These are phyloP conservation scores for Xylogone sp. DNA, from an alignment of 2,329 filamentous ascomycete species.

Conservation along the genomic window DNA sequence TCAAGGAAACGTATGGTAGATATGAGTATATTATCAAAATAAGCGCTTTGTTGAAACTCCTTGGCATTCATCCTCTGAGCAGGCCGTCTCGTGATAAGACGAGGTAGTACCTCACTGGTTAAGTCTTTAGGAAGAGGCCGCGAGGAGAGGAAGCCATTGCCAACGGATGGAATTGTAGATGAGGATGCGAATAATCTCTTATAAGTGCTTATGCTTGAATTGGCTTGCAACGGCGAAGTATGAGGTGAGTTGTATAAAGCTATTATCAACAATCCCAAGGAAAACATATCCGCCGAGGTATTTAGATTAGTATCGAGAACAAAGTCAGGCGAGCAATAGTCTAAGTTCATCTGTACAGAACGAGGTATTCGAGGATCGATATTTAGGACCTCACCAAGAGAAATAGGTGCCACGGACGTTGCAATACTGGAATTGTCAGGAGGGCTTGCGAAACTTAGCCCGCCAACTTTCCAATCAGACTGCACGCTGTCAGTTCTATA, in stretches of 20 bases:
- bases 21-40: slow-evolving; percentile 95
- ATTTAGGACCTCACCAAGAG: slow-evolving; percentile 78
- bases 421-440: slow-evolving; percentile 70
- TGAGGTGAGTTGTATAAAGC: slow-evolving; percentile 95
- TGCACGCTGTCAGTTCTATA: slow-evolving; percentile 36
- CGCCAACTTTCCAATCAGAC: slow-evolving; percentile 98
- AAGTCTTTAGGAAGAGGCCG: slow-evolving; percentile 78
- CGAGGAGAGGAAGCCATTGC: slow-evolving; percentile 82
- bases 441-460: slow-evolving; percentile 84
- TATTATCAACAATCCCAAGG: slow-evolving; percentile 81
- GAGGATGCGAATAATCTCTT: slow-evolving; percentile 78
- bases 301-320: slow-evolving; percentile 87
- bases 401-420: slow-evolving; percentile 75
- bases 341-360: slow-evolving; percentile 82
- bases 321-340: slow-evolving; percentile 94
- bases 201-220: slow-evolving; percentile 78
- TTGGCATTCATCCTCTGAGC: slow-evolving; percentile 82
- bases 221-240: slow-evolving; percentile 76
- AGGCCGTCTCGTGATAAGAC: slow-evolving; percentile 81
- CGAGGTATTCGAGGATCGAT: slow-evolving; percentile 79
- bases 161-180: slow-evolving; percentile 71
- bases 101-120: slow-evolving; percentile 69
- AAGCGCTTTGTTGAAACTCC: slow-evolving; percentile 92
- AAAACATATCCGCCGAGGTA: slow-evolving; percentile 86
- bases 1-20: slow-evolving; percentile 96